Evolutionary conservation across 1,284 basidiomycete species (phyloP).

Genomic region (Ustilago loliicola): DNA sequence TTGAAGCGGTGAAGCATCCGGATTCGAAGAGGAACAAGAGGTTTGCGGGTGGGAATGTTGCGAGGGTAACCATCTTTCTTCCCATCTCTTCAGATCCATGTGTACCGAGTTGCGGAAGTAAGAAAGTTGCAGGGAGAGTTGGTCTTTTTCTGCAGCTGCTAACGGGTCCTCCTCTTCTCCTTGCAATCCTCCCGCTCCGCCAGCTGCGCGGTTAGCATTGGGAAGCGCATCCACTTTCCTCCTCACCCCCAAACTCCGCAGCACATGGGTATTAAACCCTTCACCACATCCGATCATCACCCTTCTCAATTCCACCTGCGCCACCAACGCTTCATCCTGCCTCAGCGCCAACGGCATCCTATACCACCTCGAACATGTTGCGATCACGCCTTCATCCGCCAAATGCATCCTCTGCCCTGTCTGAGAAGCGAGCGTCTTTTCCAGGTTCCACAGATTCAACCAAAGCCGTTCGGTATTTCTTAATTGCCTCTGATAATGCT

Average conservation of each 20-base stretch:
- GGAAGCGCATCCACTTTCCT: not conserved
- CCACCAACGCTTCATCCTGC: slow-evolving; percentile 54
- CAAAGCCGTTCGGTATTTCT: slow-evolving; percentile 54
- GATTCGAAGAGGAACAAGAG: too few relatives aligned
- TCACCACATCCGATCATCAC: slow-evolving; percentile 38
- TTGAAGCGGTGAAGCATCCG: slow-evolving; percentile 38
- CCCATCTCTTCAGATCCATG: slow-evolving; percentile 53
- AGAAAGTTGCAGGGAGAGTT: slow-evolving; percentile 36
- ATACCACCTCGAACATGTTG: slow-evolving; percentile 46
- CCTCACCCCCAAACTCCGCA: slow-evolving; percentile 23
- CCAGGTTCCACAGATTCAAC: slow-evolving; percentile 54
- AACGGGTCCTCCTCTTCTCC: not conserved
- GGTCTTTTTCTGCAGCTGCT: slow-evolving; percentile 23
- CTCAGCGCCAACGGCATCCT: slow-evolving; percentile 30
- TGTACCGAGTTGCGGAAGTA: slow-evolving; percentile 43
- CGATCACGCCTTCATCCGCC: slow-evolving; percentile 51
- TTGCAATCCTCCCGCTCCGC: not conserved
- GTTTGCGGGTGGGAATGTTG: not conserved
- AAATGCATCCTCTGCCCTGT: slow-evolving; percentile 54
- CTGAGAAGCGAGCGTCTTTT: slow-evolving; percentile 49
- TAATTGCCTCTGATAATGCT: slow-evolving; percentile 51
- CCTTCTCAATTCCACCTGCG: slow-evolving; percentile 47
- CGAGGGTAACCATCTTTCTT: slow-evolving; percentile 44
- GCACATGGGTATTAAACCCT: slow-evolving; percentile 43
- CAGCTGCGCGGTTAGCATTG: not conserved